Evolutionary conservation across 2,329 filamentous ascomycete genomes (phyloP).

Genomic region (Penicillium sp.): DNA sequence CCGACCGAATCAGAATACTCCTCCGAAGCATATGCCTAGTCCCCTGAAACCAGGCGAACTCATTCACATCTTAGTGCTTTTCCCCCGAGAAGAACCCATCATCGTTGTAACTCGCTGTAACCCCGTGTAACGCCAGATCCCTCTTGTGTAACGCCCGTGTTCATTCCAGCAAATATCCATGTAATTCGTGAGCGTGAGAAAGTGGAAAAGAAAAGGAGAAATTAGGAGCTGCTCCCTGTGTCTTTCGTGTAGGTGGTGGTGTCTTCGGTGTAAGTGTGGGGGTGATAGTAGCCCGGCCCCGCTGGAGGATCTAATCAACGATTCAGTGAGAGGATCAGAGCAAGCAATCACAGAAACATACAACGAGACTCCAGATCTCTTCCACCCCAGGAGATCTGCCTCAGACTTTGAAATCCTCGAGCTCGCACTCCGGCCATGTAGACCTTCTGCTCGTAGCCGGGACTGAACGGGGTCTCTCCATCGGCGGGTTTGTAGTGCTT

Average conservation of each 20-base stretch:
- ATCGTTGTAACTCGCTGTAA: background rate
- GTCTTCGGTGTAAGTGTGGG: conserved; percentile 9
- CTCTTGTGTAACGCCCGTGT: background rate
- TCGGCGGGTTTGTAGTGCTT: conserved; percentile 30
- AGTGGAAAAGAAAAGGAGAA: background rate
- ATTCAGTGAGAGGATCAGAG: conserved; percentile 8
- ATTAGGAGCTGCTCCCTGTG: background rate
- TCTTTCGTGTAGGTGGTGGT: background rate
- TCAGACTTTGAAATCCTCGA: conserved; percentile 27
- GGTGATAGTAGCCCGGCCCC: conserved; percentile 11
- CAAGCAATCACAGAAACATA: conserved; percentile 10
- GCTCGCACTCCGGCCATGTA: conserved; percentile 37
- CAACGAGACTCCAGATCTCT: conserved; percentile 27
- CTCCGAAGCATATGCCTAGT: background rate
- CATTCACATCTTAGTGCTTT: background rate
- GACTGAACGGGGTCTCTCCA: conserved; percentile 16
- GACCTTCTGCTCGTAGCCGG: conserved; percentile 29
- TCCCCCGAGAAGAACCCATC: background rate
- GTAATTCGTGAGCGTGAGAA: background rate
- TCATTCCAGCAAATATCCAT: background rate
- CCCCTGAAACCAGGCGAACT: background rate
- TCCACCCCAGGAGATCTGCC: conserved; percentile 22
- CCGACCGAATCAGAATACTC: conserved; percentile 2
- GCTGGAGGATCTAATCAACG: conserved; percentile 13
- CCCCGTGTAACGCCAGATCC: background rate